A percentile compares a stretch with the other conserved stretches of the same genome.
Conservation (phyloP, 805 yeast genomes). For the Pichia eremophila region DNA sequence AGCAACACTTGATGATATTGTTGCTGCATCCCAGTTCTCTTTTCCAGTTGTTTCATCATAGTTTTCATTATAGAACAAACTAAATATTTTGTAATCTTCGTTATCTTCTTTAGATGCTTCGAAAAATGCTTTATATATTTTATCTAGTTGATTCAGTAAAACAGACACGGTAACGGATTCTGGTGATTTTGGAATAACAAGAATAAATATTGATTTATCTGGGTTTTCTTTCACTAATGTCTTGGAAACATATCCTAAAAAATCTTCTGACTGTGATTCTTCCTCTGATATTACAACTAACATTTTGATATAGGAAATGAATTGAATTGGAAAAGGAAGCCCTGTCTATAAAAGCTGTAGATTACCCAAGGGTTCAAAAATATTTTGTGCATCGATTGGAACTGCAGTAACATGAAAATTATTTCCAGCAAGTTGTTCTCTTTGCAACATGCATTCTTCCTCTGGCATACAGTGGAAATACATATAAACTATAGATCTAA, state of each 20-base stretch:
- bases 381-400: too few species aligned
- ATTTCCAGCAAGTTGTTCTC: too few species aligned
- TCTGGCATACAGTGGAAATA: too few species aligned
- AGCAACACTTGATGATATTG: not conserved
- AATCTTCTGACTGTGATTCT: not conserved
- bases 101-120: not conserved
- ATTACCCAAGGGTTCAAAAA: too few species aligned
- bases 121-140: constrained; percentile 2
- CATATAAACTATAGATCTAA: too few species aligned
- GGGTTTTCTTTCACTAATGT: not conserved
- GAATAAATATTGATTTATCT: not conserved
- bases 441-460: too few species aligned
- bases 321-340: too few species aligned
- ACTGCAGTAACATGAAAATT: too few species aligned
- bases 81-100: not conserved
- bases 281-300: constrained; percentile 2
- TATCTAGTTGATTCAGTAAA: constrained; percentile 1
- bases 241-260: not conserved
- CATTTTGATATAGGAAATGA: not conserved
- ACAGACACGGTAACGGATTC: not conserved
- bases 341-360: too few species aligned
- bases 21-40: not conserved
- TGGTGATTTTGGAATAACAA: not conserved
- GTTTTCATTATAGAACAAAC: not conserved
- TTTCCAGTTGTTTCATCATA: not conserved